Conservation (phyloP, 805 yeast species). For the Wickerhamiella cacticola region DNA sequence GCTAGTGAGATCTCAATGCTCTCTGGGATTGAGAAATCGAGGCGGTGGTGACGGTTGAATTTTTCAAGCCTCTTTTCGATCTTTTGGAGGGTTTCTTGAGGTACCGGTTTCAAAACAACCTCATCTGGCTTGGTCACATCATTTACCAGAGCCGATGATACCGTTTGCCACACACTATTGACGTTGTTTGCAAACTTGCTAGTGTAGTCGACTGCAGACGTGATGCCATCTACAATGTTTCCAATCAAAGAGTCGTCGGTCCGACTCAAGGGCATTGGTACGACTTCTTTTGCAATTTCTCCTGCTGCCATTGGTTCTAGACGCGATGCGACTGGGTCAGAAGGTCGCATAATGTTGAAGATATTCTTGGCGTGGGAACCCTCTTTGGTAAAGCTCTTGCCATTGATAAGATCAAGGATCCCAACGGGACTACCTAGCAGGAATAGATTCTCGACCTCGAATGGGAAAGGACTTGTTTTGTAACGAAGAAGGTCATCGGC, state of each 20-base stretch:
- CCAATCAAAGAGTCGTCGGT: slow-evolving; percentile 30
- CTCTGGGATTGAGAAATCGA: slow-evolving; percentile 70
- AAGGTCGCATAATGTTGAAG: slow-evolving; percentile 77
- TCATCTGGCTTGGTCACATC: slow-evolving; percentile 13
- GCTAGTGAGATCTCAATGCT: slow-evolving; percentile 69
- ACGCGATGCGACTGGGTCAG: slow-evolving; percentile 86
- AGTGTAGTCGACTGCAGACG: slow-evolving; percentile 7
- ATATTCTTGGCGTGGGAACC: slow-evolving; percentile 39
- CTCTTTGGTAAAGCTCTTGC: slow-evolving; percentile 30
- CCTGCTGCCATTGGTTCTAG: slow-evolving; percentile 67
- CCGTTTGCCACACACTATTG: slow-evolving; percentile 19
- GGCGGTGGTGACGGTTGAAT: slow-evolving; percentile 60
- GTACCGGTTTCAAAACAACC: slow-evolving; percentile 12
- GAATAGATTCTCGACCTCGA: slow-evolving; percentile 63
- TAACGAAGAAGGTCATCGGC: slow-evolving; percentile 53
- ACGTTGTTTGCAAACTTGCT: slow-evolving; percentile 34
- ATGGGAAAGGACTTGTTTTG: slow-evolving; percentile 39
- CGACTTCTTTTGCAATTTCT: slow-evolving; percentile 41
- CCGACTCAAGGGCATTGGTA: slow-evolving; percentile 37
- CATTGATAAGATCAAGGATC: slow-evolving; percentile 62
- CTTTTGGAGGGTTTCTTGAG: slow-evolving; percentile 6
- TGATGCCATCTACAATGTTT: slow-evolving; percentile 22
- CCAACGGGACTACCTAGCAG: slow-evolving; percentile 88
- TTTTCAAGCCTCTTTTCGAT: slow-evolving; percentile 30
- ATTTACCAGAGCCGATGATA: slow-evolving; percentile 13